Evolutionary conservation across 2,329 filamentous ascomycete species (phyloP), one percentile per base, ranked within the genome.

Genomic region (Pseudogymnoascus sp.): DNA sequence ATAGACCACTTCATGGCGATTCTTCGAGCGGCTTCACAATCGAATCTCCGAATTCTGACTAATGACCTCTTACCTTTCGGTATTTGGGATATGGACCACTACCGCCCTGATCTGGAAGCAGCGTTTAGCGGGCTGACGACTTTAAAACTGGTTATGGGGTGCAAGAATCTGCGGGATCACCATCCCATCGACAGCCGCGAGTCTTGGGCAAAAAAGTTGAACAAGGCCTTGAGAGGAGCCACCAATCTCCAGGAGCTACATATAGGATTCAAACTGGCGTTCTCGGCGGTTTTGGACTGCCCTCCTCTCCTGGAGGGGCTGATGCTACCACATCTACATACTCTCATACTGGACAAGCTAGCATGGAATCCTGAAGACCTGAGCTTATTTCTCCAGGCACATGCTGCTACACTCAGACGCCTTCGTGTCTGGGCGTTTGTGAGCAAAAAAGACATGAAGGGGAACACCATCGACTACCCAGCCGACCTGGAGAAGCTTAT

Each of bases 1-100:
- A 37, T 60, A 5, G 58, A 18, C n/a, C 35, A 60, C 35, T 37
- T 60, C 15, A 60, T 60, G 58, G 58, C 35, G 58, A 6, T 60
- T 42, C 37, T 60, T 60, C 58, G 58, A 31, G 58, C 35, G 1
- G 58, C 35, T n/a, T 60, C 35, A 31, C 15, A 12, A n/a, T 33
- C 29, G n/a, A 55, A 55, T 12, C n/a, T 55, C 4, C 48, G 48
- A 33, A 33, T 55, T 33, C 9, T 55, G 18, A 55, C 48, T 2
- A 55, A 55, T 33, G 48, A 55, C 18, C 48, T 55, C 9, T 21
- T 55, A 5, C 48, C 48, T 55, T 55, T 55, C n/a, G 48, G 48
- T 2, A 55, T 55, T 8, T 55, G 48, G 48, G 48, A 55, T 2
- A 55, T 55, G 29, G 48, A 55, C n/a, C 33, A 5, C 48, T 55